phyloP scores from a whole-genome alignment of 2,329 filamentous ascomycete species.

The Colletotrichum costaricense region DNA sequence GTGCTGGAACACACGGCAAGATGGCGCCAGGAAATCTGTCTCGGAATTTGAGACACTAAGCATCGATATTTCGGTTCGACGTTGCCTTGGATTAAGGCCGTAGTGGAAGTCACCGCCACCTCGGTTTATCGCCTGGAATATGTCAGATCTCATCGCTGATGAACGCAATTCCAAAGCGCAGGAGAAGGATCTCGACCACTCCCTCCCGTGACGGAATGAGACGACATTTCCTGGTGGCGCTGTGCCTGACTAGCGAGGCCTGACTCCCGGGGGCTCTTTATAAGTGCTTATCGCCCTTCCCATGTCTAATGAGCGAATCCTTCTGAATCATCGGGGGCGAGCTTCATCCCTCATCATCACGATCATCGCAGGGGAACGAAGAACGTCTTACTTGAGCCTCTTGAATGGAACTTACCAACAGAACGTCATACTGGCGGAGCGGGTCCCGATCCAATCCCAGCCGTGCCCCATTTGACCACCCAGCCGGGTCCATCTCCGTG shows the following conservation, averaged over 20 bases:
- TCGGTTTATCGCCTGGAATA: neutral
- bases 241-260: neutral
- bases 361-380: constrained; percentile 3
- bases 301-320: neutral
- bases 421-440: neutral
- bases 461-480: neutral
- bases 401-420: neutral
- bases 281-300: neutral
- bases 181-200: constrained; percentile 11
- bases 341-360: neutral
- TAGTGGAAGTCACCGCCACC: neutral
- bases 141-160: neutral
- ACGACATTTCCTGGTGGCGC: constrained; percentile 1
- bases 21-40: neutral
- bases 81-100: constrained; percentile 3
- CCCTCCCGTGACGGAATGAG: constrained; percentile 25
- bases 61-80: neutral
- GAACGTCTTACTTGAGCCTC: constrained; percentile 7
- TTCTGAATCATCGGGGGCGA: constrained; percentile 4
- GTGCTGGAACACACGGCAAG: neutral
- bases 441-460: neutral
- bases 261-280: neutral
- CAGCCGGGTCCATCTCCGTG: neutral
- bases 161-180: constrained; percentile 14
- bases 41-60: neutral